Base-by-base conservation (phyloP, 1,284 basidiomycete species). In the Trametes polyzona region DNA sequence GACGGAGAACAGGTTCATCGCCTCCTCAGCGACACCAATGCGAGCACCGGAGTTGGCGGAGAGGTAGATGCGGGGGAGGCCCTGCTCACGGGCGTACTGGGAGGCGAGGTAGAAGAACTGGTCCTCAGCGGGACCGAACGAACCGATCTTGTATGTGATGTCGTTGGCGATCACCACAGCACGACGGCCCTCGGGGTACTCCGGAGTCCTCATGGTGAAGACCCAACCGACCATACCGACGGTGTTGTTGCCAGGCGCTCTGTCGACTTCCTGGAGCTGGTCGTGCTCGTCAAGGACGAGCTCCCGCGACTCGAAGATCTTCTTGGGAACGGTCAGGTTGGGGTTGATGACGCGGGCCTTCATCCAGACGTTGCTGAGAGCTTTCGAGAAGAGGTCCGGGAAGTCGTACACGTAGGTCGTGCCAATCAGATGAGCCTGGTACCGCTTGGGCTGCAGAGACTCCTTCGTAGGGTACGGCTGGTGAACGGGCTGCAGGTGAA, bases 141-240 rank as follows among this genome's bases (percentile, higher is more conserved):
- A 98, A 64, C 97, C 97, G 61, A 98, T 98, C 78, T 95, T 96
- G 82, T 87, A 96, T 19, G 97, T 99, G 75, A 99, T 99, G 70
- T 99, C 97, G 78, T 99, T 99, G 56, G 97, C 95, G 62, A 99
- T 87, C 54, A 96, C 89, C 10, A 99, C 90, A 1, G 90, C 84
- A 62, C 84, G 87, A 66, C 97, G 93, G 33, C 97, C 97, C 41
- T 84, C 76, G 48, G 94, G 94, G 76, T 86, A 98, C 76, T 99
- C 97, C 11, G 97, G 97, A 0, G 97, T 99, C 68, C 83, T 82
- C 66, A 98, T 81, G 5, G 88, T 95, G 80, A 95, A 96, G 30
- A 97, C 87, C 97, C 97, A 99, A 9, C 88, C 96, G 52, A 99
- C 93, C 96, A 99, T 99, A 71, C 97, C 97, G 70, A 93, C 94